These are phyloP conservation scores for Thuidium tamariscinum DNA, from an alignment of 225 moss, liverwort and hornwort genomes.

Conservation along the genomic window DNA sequence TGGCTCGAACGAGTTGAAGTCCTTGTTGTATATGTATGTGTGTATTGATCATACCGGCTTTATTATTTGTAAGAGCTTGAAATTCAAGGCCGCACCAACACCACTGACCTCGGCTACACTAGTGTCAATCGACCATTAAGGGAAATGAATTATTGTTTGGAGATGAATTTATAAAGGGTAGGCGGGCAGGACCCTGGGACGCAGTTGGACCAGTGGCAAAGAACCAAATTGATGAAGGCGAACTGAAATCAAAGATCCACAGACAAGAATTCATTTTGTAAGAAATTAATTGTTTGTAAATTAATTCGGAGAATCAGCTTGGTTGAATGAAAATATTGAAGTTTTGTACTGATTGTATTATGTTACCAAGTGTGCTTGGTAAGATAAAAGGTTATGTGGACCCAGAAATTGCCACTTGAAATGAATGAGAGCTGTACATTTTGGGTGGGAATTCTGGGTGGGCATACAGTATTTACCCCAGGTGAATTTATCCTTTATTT, in stretches of 20 bases:
- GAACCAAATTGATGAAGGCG: conserved; percentile 5
- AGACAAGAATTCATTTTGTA: background rate
- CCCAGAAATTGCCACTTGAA: background rate
- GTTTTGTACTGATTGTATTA: background rate
- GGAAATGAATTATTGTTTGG: background rate
- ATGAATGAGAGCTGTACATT: background rate
- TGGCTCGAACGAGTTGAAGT: background rate
- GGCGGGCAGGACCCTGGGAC: too few species aligned
- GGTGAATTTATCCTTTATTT: background rate
- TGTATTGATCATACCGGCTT: conserved; percentile 1
- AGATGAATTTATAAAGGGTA: background rate
- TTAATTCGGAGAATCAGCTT: background rate
- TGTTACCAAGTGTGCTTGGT: background rate
- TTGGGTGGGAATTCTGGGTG: background rate
- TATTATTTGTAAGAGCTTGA: conserved; percentile 2
- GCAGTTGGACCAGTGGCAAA: background rate
- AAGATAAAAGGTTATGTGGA: background rate
- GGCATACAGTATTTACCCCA: background rate
- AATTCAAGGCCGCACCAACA: background rate
- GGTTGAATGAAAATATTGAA: background rate
- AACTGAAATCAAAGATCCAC: background rate
- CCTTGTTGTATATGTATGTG: background rate
- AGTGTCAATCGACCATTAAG: background rate
- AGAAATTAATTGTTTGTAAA: background rate
- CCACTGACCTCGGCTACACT: background rate